Evolutionary conservation across 148 eudicot species (phyloP).

Genomic region (Fagopyrum tataricum): DNA sequence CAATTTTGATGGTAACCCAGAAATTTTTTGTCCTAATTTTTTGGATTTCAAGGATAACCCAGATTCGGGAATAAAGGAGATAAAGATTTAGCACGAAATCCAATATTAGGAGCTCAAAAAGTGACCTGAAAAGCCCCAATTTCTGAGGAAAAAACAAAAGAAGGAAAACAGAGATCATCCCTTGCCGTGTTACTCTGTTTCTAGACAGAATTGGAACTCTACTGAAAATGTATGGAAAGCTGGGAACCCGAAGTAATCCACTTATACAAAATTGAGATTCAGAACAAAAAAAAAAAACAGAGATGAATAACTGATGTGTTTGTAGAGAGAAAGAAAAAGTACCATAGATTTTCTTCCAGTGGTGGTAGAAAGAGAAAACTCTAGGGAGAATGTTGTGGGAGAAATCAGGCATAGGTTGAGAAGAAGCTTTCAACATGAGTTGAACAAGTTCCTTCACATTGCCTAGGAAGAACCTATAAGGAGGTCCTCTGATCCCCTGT

Average conservation of each 20-base stretch:
- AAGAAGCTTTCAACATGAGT: conserved; percentile 68
- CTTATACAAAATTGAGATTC: background rate
- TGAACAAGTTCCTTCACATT: conserved; percentile 75
- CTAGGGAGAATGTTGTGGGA: conserved; percentile 92
- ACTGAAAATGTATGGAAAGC: background rate
- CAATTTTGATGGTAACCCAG: background rate
- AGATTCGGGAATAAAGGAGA: background rate
- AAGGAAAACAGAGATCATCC: background rate
- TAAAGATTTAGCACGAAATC: background rate
- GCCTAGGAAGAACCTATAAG: conserved; percentile 71
- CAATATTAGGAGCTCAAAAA: background rate
- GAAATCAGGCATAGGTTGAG: conserved; percentile 54
- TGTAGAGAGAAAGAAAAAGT: conserved; percentile 25
- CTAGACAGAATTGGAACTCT: conserved; percentile 5
- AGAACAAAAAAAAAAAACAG: background rate
- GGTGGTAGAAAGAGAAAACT: conserved; percentile 93
- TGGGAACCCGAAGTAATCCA: background rate
- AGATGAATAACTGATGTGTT: background rate
- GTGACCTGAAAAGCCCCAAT: conserved; percentile 14
- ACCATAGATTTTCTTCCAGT: conserved; percentile 96
- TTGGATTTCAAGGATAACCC: conserved; percentile 1
- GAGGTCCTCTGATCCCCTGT: conserved; percentile 92
- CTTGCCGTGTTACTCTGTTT: conserved; percentile 15
- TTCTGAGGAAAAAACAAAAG: background rate
- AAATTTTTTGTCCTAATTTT: background rate